Evolutionary conservation across 148 eudicot species (phyloP).

Genomic region (Rhododendron simsii): DNA sequence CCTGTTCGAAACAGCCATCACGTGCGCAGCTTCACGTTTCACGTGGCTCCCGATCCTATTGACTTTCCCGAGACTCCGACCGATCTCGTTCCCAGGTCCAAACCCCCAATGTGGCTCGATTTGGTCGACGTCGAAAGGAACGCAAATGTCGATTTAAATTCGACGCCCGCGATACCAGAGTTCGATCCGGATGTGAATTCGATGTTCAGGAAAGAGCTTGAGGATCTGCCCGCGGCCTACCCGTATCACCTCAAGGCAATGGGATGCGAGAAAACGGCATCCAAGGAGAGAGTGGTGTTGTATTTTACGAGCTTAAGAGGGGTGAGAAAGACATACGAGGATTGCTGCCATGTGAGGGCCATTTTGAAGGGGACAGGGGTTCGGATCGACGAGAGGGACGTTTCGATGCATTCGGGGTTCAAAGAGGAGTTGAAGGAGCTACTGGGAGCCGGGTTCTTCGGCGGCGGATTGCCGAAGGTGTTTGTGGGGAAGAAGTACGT

Average conservation of each 20-base stretch:
- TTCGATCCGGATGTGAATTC: conserved; percentile 74
- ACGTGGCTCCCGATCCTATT: conserved; percentile 27
- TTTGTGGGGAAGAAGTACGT: conserved; percentile 57
- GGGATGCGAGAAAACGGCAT: conserved; percentile 13
- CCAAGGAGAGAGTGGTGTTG: conserved; percentile 45
- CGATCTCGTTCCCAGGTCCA: conserved; percentile 26
- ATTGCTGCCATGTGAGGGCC: conserved; percentile 70
- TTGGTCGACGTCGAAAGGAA: conserved; percentile 18
- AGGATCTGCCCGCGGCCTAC: conserved; percentile 51
- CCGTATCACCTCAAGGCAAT: conserved; percentile 41
- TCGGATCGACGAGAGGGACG: conserved; percentile 78
- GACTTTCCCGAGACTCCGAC: conserved; percentile 1
- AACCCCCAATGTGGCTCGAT: conserved; percentile 19
- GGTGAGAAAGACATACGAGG: conserved; percentile 86
- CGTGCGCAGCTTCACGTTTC: conserved; percentile 59
- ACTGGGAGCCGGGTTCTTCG: conserved; percentile 31
- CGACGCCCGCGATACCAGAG: conserved; percentile 29
- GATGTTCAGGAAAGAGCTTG: conserved; percentile 53
- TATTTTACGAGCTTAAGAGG: conserved; percentile 90
- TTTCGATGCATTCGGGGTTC: conserved; percentile 88
- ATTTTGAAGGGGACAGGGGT: conserved; percentile 64
- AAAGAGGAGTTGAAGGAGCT: conserved; percentile 70
- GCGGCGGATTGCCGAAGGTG: conserved; percentile 68
- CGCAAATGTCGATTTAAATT: conserved; percentile 8
- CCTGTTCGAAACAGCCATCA: conserved; percentile 43